Conservation (phyloP, 1,139 yeast genomes). For the Yueomyces sp. region DNA sequence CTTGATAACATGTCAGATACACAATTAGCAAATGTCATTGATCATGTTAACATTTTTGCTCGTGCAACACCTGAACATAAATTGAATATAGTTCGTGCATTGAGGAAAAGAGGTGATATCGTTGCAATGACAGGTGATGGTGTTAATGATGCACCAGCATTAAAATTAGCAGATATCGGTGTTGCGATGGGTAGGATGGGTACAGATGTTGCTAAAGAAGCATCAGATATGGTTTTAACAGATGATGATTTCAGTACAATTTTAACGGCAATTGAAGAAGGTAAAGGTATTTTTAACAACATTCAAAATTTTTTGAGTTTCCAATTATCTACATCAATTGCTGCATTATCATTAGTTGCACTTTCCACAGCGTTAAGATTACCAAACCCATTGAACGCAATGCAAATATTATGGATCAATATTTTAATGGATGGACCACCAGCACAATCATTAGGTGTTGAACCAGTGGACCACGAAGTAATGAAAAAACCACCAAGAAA, state of each 20-base stretch:
- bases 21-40: conserved; percentile 59
- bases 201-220: conserved; percentile 97
- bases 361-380: conserved; percentile 73
- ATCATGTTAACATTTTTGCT: conserved; percentile 82
- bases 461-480: conserved; percentile 89
- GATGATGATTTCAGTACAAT: conserved; percentile 95
- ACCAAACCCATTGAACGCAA: conserved; percentile 94
- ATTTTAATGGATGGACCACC: conserved; percentile 99
- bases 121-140: conserved; percentile 99
- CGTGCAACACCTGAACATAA: conserved; percentile 96
- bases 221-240: conserved; percentile 93
- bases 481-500: conserved; percentile 91
- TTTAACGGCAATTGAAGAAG: conserved; percentile 85
- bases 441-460: conserved; percentile 94
- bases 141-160: conserved; percentile 92
- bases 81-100: conserved; percentile 78
- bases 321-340: conserved; percentile 90
- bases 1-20: conserved; percentile 60
- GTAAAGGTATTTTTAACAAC: conserved; percentile 89
- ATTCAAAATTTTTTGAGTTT: conserved; percentile 89
- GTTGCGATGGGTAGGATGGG: conserved; percentile 95
- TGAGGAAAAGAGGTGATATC: conserved; percentile 85
- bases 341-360: conserved; percentile 83
- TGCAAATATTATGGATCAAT: conserved; percentile 97
- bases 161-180: conserved; percentile 84